Conservation (phyloP, 306 rosid species). For the Pachyrhizus erosus region DNA sequence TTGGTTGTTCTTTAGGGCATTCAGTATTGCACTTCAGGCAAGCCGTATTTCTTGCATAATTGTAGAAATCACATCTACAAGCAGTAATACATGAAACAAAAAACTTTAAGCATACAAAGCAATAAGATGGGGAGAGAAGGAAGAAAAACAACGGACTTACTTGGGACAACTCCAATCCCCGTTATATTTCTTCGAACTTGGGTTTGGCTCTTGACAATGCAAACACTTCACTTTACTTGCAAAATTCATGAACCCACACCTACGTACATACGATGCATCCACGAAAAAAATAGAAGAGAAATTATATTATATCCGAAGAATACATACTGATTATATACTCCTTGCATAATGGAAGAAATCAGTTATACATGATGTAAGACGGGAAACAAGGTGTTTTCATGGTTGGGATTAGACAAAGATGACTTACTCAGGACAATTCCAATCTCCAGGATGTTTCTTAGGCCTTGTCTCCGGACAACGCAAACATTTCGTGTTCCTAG, state of each 20-base stretch:
- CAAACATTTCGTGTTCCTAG: conserved; percentile 64
- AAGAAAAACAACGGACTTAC: conserved; percentile 57
- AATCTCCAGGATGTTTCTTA: conserved; percentile 61
- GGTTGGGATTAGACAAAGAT: background rate
- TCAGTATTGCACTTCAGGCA: conserved; percentile 71
- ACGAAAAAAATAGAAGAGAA: background rate
- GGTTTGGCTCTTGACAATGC: conserved; percentile 65
- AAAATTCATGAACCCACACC: conserved; percentile 88
- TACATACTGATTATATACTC: conserved; percentile 10
- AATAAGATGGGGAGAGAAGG: background rate
- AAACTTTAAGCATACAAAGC: background rate
- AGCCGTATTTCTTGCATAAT: conserved; percentile 55
- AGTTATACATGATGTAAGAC: conserved; percentile 42
- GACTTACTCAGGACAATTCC: conserved; percentile 81
- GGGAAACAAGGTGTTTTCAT: background rate
- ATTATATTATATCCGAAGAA: no score
- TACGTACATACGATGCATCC: conserved; percentile 44
- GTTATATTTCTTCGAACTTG: conserved; percentile 56
- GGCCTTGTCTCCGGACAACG: conserved; percentile 71
- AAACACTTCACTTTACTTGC: conserved; percentile 71
- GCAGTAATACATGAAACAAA: conserved; percentile 12
- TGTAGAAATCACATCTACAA: conserved; percentile 76
- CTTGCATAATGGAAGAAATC: conserved; percentile 46
- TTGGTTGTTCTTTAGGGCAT: conserved; percentile 47
- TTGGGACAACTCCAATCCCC: conserved; percentile 90